Base-by-base conservation (phyloP, 805 yeast species). In the Candida bentonensis region DNA sequence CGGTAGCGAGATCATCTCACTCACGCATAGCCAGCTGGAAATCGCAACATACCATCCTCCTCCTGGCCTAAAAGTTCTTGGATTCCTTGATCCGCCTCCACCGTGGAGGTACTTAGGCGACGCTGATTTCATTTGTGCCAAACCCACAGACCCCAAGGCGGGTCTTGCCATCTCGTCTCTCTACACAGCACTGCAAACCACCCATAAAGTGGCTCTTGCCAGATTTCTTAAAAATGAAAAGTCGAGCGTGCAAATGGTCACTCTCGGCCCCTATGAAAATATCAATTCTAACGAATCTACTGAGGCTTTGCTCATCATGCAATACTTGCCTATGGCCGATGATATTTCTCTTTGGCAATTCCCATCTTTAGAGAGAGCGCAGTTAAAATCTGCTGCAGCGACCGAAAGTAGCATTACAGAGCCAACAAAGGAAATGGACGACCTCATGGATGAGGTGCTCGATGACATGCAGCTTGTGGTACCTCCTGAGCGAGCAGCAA, bases 1-100 rank as follows among this genome's bases (percentile, higher is more conserved):
- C n/a, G 36, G 36, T 17, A 30, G 36, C 7, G 36, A 30, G n/a
- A 30, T 30, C 17, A n/a, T 30, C 36, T 30, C 36, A 30, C 36
- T 30, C 7, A 30, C 7, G 5, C 7, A 30, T 5, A 17, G 17
- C 5, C 36, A 30, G 36, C 17, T 30, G 17, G 17, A n/a, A 30
- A n/a, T 30, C 20, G 36, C 36, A 5, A 9, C 7, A 4, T 30
- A 30, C 36, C 36, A 30, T 4, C n/a, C 36, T 17, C 36, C 36
- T 13, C 17, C 5, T 30, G 36, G 36, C 7, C 36, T 30, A 4
- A 9, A 30, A 9, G 20, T 30, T 17, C 20, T 30, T 11, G 36
- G 36, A 11, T 30, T 30, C 17, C 7, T 30, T 9, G 17, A 30
- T 13, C 20, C 36, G 5, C 36, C 36, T 4, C 36, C 13, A 11